Base-by-base conservation (phyloP, 2,329 filamentous ascomycete genomes). In the Pestalotiopsis sp. region DNA sequence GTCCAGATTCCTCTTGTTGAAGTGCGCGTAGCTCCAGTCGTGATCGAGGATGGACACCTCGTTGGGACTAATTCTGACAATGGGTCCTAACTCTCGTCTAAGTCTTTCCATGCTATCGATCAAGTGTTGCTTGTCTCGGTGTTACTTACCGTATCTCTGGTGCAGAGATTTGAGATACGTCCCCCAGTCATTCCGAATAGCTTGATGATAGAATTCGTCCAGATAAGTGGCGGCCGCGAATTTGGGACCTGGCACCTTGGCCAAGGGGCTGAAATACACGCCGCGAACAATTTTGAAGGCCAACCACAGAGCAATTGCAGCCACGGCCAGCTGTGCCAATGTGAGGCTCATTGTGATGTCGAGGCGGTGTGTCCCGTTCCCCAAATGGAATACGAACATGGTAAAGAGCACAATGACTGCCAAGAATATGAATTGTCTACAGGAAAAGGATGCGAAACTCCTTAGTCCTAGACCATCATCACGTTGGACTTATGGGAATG, bases 1-100 rank as follows among this genome's bases (percentile, higher is more conserved):
- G 52, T 58, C 64, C 23, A 66, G 27, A 6, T 66, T 58, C 11
- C 64, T 20, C 49, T 66, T 31, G 64, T 66, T 66, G 52, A 66
- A 38, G 23, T 57, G 52, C 3, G 25, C 52, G 23, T 66, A 66
- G 45, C 25, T 66, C 17, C n/a, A 66, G 11, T 58, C 49, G 25
- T 66, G 64, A 20, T 66, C 64, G 20, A 66, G 64, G n/a, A 66
- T 65, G 11, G 45, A 59, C 14, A 66, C 64, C 20, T 66, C 64
- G n/a, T 58, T 66, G 17, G 49, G 49, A 27, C 13, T 20, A 17
- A 66, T 66, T n/a, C 64, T 31, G 20, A 58, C 45, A 39, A 66
- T 57, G 27, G 63, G 39, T 11, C 39, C 39, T 65, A 27, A 20
- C 3, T 17, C 7, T 17, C 7, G 52, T 65, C 14, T 20, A 2